phyloP scores from a whole-genome alignment of 345 rosid genomes.

The Abelmoschus esculentus region DNA sequence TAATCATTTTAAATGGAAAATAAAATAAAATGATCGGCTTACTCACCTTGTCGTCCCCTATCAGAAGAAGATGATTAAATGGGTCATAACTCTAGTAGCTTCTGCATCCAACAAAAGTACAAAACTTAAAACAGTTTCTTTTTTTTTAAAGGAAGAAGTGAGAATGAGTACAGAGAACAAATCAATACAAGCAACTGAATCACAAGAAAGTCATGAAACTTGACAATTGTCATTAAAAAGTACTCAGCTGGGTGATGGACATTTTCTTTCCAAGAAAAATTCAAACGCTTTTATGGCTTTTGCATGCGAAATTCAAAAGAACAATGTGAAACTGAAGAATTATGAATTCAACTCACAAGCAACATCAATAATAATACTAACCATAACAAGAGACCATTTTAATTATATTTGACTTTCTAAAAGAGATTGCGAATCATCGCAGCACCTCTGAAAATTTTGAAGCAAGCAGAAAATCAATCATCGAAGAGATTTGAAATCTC shows the following conservation, averaged over 20 bases:
- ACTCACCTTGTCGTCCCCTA: constrained; percentile 29
- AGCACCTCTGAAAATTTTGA: neutral
- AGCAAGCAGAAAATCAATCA: neutral
- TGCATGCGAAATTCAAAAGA: constrained; percentile 19
- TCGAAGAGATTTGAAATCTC: neutral
- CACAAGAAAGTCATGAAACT: constrained; percentile 48
- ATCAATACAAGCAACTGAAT: constrained; percentile 22
- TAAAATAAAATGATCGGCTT: constrained; percentile 6
- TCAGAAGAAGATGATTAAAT: constrained; percentile 25
- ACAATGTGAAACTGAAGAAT: constrained; percentile 20
- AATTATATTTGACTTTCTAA: neutral
- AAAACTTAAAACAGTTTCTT: neutral
- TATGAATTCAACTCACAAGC: constrained; percentile 17
- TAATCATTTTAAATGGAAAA: constrained; percentile 1
- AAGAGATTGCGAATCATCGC: neutral
- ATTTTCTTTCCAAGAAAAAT: neutral
- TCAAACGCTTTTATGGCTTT: neutral
- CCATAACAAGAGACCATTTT: neutral
- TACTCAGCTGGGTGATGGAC: neutral
- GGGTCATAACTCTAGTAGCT: constrained; percentile 27
- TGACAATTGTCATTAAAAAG: constrained; percentile 13
- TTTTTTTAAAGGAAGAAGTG: too few relatives aligned
- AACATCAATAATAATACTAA: constrained; percentile 12
- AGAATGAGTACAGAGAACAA: neutral
- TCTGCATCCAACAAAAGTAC: constrained; percentile 25